A percentile compares a stretch with the other conserved stretches of the same genome.
Evolutionary conservation across 768 basidiomycete genomes (phyloP).

Genomic region (Galerina sulciceps): DNA sequence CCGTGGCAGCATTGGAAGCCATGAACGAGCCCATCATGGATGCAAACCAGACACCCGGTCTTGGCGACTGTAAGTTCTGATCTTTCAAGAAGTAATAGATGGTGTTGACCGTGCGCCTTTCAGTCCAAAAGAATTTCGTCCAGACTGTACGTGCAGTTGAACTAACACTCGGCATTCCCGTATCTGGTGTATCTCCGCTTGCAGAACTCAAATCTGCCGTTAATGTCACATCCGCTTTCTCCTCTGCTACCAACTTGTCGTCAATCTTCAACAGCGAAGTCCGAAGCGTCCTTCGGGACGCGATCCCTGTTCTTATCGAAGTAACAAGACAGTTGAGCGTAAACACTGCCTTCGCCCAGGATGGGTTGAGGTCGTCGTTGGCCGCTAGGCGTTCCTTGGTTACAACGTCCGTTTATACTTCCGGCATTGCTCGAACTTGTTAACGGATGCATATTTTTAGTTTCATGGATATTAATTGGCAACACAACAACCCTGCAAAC

Average conservation of each 20-base stretch:
- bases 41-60: constrained; percentile 65
- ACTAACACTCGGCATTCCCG: constrained; percentile 56
- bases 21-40: constrained; percentile 82
- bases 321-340: constrained; percentile 30
- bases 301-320: constrained; percentile 39
- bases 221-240: constrained; percentile 32
- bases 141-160: constrained; percentile 70
- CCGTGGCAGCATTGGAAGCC: constrained; percentile 74
- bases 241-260: constrained; percentile 15
- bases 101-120: not conserved
- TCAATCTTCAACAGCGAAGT: constrained; percentile 31
- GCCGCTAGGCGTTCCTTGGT: constrained; percentile 23
- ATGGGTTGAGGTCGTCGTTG: constrained; percentile 9
- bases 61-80: constrained; percentile 62
- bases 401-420: constrained; percentile 37
- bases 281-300: constrained; percentile 33
- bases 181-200: constrained; percentile 33
- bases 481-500: constrained; percentile 68
- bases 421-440: not conserved
- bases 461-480: constrained; percentile 86
- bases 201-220: constrained; percentile 3
- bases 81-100: not conserved
- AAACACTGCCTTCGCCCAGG: constrained; percentile 20
- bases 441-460: constrained; percentile 34
- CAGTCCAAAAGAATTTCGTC: constrained; percentile 76